A percentile compares a stretch with the other conserved stretches of the same genome.
Conservation (phyloP, 495 filamentous ascomycete genomes). For the Podospora appendiculata region DNA sequence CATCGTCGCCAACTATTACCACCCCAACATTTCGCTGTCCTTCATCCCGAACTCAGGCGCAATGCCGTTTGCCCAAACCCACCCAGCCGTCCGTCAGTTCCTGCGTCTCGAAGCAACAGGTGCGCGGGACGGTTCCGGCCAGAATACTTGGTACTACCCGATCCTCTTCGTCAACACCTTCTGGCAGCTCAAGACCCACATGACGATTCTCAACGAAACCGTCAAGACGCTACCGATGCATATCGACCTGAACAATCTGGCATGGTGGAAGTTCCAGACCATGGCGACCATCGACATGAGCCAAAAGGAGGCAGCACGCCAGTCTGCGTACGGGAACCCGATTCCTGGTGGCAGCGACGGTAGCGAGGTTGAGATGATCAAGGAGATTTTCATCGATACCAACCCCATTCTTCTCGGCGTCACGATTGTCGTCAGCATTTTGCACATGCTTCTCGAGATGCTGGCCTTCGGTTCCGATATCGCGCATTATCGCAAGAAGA, state of each 20-base stretch:
- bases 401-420: conserved; percentile 85
- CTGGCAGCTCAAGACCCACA: conserved; percentile 88
- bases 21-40: conserved; percentile 87
- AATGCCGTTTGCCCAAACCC: conserved; percentile 54
- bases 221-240: conserved; percentile 75
- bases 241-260: conserved; percentile 73
- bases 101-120: conserved; percentile 65
- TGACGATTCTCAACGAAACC: conserved; percentile 88
- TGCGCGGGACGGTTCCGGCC: conserved; percentile 69
- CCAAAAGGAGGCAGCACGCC: conserved; percentile 68
- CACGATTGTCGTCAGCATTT: conserved; percentile 73
- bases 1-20: conserved; percentile 77
- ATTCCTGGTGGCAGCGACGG: conserved; percentile 50
- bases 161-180: conserved; percentile 90
- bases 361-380: conserved; percentile 88
- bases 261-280: conserved; percentile 86
- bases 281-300: conserved; percentile 80
- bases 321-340: conserved; percentile 55
- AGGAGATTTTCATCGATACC: conserved; percentile 86
- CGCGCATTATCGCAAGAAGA: conserved; percentile 97
- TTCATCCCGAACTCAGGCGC: conserved; percentile 76
- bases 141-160: conserved; percentile 95
- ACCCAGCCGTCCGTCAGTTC: conserved; percentile 68
- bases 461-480: conserved; percentile 98
- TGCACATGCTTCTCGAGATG: conserved; percentile 93